Conservation (phyloP, 2,329 filamentous ascomycete species). For the Xylariaceae sp. region DNA sequence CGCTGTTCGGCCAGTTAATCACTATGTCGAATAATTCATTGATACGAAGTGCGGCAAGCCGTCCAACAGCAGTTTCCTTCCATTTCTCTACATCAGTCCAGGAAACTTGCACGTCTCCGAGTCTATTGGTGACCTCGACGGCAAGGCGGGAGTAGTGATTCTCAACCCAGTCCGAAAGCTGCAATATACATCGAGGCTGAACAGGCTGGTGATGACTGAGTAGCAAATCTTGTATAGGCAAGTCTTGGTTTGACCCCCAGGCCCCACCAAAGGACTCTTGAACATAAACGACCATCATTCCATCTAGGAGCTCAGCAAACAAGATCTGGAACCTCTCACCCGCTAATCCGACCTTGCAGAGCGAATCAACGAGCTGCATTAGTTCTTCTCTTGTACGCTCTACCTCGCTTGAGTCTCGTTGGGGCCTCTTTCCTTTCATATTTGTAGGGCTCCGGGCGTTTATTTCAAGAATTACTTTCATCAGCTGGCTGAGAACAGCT, state of each 20-base stretch:
- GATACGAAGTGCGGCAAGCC: slow-evolving; percentile 72
- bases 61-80: slow-evolving; percentile 71
- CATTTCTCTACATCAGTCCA: slow-evolving; percentile 68
- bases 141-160: slow-evolving; percentile 69
- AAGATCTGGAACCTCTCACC: slow-evolving; percentile 73
- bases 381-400: slow-evolving; percentile 57
- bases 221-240: slow-evolving; percentile 29
- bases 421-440: slow-evolving; percentile 18
- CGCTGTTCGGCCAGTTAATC: slow-evolving; percentile 73
- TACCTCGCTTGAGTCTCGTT: slow-evolving; percentile 38
- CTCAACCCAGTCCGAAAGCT: slow-evolving; percentile 71
- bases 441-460: slow-evolving; percentile 8
- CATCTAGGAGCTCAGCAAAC: slow-evolving; percentile 74
- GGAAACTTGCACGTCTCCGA: slow-evolving; percentile 52
- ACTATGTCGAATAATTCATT: slow-evolving; percentile 81
- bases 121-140: slow-evolving; percentile 62
- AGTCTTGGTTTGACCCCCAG: slow-evolving; percentile 54
- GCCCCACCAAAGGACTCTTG: slow-evolving; percentile 65
- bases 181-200: slow-evolving; percentile 61
- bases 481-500: slow-evolving; percentile 59
- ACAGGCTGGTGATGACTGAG: slow-evolving; percentile 41
- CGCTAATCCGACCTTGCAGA: slow-evolving; percentile 70
- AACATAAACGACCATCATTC: slow-evolving; percentile 68
- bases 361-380: slow-evolving; percentile 60
- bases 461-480: slow-evolving; percentile 55